Percentiles rank a stretch among this genome's conserved stretches.
These are phyloP conservation scores for Anthostomella pinea DNA, from an alignment of 2,329 filamentous ascomycete genomes.

Conservation along the genomic window DNA sequence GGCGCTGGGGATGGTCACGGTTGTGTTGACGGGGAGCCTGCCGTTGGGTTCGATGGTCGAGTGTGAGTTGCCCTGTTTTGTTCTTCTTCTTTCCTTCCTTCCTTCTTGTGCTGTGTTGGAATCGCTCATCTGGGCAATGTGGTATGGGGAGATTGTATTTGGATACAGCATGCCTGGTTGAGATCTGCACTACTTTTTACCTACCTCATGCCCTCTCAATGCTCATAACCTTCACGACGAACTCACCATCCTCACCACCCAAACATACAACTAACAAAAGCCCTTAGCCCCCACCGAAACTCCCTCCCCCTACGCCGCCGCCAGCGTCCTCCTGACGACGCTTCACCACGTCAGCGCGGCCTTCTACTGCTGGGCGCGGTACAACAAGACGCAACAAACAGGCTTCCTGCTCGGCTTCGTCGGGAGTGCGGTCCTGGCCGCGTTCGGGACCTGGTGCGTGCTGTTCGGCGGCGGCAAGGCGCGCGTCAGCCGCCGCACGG, in stretches of 20 bases:
- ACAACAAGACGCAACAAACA: conserved; percentile 52
- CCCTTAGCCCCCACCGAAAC: conserved; percentile 33
- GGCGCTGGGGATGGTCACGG: conserved; percentile 58
- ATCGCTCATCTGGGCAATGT: too few species aligned
- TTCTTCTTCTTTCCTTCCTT: background rate
- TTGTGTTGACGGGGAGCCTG: conserved; percentile 68
- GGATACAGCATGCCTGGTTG: too few species aligned
- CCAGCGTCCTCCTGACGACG: conserved; percentile 63
- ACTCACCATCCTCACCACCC: background rate
- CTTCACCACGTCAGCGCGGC: conserved; percentile 62
- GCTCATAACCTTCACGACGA: background rate
- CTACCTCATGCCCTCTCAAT: background rate
- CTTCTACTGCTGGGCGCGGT: conserved; percentile 68
- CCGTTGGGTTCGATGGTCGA: conserved; percentile 58
- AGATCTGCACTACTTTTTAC: too few species aligned
- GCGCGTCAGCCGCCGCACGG: conserved; percentile 37
- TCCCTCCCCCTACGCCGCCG: conserved; percentile 61
- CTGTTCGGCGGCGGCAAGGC: conserved; percentile 38
- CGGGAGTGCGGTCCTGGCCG: conserved; percentile 55
- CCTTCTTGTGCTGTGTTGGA: too few species aligned
- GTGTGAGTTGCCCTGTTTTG: too few species aligned
- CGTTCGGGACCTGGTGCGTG: conserved; percentile 61
- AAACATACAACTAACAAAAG: conserved; percentile 15
- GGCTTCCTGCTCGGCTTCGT: conserved; percentile 60
- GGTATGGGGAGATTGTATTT: too few species aligned